Evolutionary conservation across 2,329 filamentous ascomycete genomes (phyloP).

Genomic region (Xylariales sp.): DNA sequence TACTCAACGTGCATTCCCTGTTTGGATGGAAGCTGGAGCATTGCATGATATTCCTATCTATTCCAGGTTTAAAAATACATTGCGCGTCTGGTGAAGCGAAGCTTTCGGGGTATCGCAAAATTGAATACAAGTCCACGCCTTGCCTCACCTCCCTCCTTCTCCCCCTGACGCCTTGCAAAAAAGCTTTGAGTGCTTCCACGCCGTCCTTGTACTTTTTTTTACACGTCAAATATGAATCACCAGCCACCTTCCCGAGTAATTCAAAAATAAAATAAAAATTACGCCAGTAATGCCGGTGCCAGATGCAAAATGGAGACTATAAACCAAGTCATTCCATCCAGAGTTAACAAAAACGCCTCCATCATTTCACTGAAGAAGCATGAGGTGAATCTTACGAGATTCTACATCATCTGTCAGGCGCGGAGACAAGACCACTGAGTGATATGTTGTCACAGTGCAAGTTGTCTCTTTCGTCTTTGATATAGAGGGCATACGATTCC

Average conservation of each 20-base stretch:
- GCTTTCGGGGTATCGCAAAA: slow-evolving; percentile 9
- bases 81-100: no score
- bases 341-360: background rate
- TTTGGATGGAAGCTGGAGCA: background rate
- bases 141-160: background rate
- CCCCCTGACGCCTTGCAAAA: no score
- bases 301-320: background rate
- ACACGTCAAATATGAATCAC: background rate
- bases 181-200: background rate
- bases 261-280: no score
- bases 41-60: background rate
- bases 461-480: no score
- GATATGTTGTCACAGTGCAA: no score
- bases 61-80: background rate
- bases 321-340: background rate
- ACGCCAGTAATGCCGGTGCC: background rate
- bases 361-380: background rate
- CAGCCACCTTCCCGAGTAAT: background rate
- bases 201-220: background rate
- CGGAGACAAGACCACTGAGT: no score
- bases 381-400: no score
- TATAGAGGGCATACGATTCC: no score
- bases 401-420: no score
- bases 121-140: slow-evolving; percentile 4
- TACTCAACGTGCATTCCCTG: background rate